phyloP scores from a whole-genome alignment of 352 stramenopile species.

The Pilasporangium apinafurcum region DNA sequence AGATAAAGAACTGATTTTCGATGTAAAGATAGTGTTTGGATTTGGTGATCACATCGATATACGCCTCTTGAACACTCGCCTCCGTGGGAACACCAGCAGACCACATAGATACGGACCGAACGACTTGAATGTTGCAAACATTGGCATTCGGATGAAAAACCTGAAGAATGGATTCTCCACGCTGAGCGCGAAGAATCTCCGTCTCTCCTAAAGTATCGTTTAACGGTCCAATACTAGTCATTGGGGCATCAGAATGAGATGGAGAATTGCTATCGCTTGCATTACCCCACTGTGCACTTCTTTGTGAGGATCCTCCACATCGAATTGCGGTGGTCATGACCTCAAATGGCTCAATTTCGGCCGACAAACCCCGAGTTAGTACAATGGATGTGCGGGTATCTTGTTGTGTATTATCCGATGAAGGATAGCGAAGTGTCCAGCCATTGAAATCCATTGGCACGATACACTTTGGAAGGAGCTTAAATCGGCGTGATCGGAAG shows the following conservation, averaged over 20 bases:
- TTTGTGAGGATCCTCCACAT: too few relatives aligned
- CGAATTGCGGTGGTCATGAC: too few relatives aligned
- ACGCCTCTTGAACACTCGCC: slow-evolving; percentile 76
- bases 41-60: slow-evolving; percentile 77
- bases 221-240: slow-evolving; percentile 7
- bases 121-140: slow-evolving; percentile 77
- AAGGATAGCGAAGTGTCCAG: slow-evolving; percentile 70
- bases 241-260: slow-evolving; percentile 7
- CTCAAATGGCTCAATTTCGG: slow-evolving; percentile 21
- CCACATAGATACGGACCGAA: slow-evolving; percentile 83
- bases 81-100: slow-evolving; percentile 79
- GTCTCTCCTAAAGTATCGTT: slow-evolving; percentile 27
- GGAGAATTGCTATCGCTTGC: background rate
- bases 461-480: slow-evolving; percentile 78
- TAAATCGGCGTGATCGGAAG: slow-evolving; percentile 74
- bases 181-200: slow-evolving; percentile 53
- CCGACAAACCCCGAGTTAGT: slow-evolving; percentile 48
- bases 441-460: slow-evolving; percentile 85
- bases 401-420: slow-evolving; percentile 34
- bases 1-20: slow-evolving; percentile 93
- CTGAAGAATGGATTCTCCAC: slow-evolving; percentile 55
- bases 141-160: slow-evolving; percentile 68
- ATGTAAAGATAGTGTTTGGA: slow-evolving; percentile 89
- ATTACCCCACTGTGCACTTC: slow-evolving; percentile 7
- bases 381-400: slow-evolving; percentile 34